These are phyloP conservation scores for Diplotaxis tenuifolia DNA, from an alignment of 345 rosid species.

Conservation along the genomic window DNA sequence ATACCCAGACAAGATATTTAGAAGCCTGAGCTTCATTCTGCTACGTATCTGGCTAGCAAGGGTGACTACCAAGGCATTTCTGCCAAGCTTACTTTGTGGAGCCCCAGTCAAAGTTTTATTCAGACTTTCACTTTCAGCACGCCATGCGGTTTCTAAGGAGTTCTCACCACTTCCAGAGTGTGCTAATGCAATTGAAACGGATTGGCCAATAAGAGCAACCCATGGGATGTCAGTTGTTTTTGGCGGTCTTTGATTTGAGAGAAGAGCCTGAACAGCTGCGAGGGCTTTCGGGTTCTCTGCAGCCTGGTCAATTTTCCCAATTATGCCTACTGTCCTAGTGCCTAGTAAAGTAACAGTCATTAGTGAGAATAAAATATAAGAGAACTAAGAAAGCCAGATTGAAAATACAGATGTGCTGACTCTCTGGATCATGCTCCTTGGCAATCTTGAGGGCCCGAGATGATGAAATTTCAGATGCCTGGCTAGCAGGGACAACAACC, in stretches of 20 bases:
- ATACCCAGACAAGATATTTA: constrained; percentile 58
- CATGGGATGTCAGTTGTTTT: constrained; percentile 91
- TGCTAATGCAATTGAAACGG: constrained; percentile 85
- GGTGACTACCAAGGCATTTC: constrained; percentile 77
- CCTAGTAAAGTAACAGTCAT: constrained; percentile 38
- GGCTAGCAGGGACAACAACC: constrained; percentile 83
- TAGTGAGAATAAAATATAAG: not conserved
- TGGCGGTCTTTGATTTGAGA: constrained; percentile 93
- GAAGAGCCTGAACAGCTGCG: too few relatives aligned
- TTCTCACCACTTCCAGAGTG: constrained; percentile 74
- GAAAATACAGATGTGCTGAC: constrained; percentile 43
- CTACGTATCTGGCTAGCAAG: constrained; percentile 88
- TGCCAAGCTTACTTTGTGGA: too few relatives aligned
- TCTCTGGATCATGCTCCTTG: constrained; percentile 84
- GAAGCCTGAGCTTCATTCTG: constrained; percentile 70
- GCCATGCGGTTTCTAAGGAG: constrained; percentile 97
- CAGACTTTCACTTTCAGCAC: constrained; percentile 90
- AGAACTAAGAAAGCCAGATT: constrained; percentile 6
- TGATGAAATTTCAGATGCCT: constrained; percentile 85
- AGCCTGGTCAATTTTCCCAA: constrained; percentile 94
- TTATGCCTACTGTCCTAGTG: constrained; percentile 89
- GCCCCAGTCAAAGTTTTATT: constrained; percentile 81
- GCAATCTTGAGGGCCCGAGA: constrained; percentile 84
- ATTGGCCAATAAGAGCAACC: constrained; percentile 97
- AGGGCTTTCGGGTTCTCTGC: constrained; percentile 86